phyloP scores from a whole-genome alignment of 139 green algal species.

The Microglena sp. region DNA sequence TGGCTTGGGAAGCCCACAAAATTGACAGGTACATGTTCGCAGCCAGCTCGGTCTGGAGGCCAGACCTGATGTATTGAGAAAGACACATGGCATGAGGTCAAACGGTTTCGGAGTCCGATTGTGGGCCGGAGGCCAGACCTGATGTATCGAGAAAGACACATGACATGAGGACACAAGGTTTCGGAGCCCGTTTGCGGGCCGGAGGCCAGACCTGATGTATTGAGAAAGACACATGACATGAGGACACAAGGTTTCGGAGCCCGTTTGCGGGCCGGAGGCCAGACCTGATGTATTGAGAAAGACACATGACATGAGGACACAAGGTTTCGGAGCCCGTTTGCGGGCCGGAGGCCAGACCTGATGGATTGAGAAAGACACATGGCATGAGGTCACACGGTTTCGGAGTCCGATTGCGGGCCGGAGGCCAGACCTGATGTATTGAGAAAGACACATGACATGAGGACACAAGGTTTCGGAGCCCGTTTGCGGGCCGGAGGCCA shows the following conservation, averaged over 20 bases:
- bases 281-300: slow-evolving; percentile 4
- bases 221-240: neutral
- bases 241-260: neutral
- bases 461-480: too few species aligned
- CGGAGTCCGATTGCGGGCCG: too few species aligned
- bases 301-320: neutral
- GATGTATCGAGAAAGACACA: neutral
- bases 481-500: too few species aligned
- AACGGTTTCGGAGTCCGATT: neutral
- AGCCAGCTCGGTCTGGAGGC: slow-evolving; percentile 19
- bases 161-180: neutral
- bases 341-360: too few species aligned
- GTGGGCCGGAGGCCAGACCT: slow-evolving; percentile 23
- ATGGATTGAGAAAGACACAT: too few species aligned
- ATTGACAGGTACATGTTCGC: slow-evolving; percentile 64
- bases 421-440: too few species aligned
- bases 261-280: slow-evolving; percentile 27
- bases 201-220: slow-evolving; percentile 28
- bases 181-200: too few species aligned
- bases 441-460: too few species aligned
- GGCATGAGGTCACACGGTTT: too few species aligned
- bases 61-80: slow-evolving; percentile 11
- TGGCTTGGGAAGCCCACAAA: slow-evolving; percentile 66
- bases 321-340: neutral
- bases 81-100: neutral